phyloP scores from a whole-genome alignment of 352 stramenopile genomes.

The Phytophthora crassamura region DNA sequence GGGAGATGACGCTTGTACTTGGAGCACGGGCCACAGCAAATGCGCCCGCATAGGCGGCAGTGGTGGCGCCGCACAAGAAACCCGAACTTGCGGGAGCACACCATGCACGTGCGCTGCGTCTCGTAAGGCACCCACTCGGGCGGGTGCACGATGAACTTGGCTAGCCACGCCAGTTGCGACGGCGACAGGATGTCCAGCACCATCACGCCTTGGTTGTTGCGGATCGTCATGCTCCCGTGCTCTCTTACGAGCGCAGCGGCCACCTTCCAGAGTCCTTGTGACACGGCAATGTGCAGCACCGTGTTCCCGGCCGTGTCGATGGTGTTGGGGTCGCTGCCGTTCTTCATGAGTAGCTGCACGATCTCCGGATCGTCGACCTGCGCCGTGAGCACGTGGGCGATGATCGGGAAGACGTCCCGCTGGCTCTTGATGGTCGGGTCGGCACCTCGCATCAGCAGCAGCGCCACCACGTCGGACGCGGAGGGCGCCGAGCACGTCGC shows the following conservation, averaged over 20 bases:
- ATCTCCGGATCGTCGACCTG: constrained; percentile 77
- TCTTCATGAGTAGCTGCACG: constrained; percentile 74
- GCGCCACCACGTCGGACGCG: constrained; percentile 61
- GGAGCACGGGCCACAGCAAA: constrained; percentile 82
- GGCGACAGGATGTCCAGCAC: constrained; percentile 80
- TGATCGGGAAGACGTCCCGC: constrained; percentile 76
- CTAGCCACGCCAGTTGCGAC: constrained; percentile 74
- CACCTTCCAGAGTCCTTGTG: constrained; percentile 78
- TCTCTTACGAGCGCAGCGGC: constrained; percentile 70
- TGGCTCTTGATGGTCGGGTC: constrained; percentile 78
- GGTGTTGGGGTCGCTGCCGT: constrained; percentile 81
- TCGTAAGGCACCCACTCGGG: constrained; percentile 76
- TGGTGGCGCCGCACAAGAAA: constrained; percentile 81
- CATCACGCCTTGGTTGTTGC: constrained; percentile 75
- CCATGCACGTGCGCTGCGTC: constrained; percentile 77
- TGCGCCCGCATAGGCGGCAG: constrained; percentile 83
- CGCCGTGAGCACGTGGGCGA: constrained; percentile 76
- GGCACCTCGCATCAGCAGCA: constrained; percentile 62
- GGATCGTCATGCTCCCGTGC: constrained; percentile 72
- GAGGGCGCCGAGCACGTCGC: constrained; percentile 60
- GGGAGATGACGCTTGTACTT: constrained; percentile 77
- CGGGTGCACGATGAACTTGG: constrained; percentile 77
- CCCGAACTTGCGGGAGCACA: constrained; percentile 71
- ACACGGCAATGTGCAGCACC: constrained; percentile 81
- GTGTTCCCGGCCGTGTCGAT: constrained; percentile 75